These are phyloP conservation scores for Penicillium hordei DNA, from an alignment of 2,329 filamentous ascomycete genomes.

Conservation along the genomic window DNA sequence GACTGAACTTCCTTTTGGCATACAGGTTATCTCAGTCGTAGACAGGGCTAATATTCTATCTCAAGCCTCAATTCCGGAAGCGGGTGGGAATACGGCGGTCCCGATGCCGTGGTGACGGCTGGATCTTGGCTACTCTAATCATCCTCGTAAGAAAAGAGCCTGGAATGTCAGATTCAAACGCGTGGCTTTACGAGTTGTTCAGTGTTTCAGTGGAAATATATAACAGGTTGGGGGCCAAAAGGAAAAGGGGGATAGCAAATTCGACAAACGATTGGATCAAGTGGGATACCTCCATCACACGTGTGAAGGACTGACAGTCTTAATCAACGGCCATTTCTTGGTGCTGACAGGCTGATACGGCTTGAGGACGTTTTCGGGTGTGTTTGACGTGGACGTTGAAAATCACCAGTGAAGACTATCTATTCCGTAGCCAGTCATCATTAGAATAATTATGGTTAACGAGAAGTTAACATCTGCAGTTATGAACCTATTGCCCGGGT, in stretches of 20 bases:
- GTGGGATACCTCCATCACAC: background rate
- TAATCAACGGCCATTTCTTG: background rate
- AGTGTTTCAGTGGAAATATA: background rate
- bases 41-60: background rate
- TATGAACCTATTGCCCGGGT: background rate
- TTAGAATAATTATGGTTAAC: background rate
- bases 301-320: background rate
- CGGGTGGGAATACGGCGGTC: background rate
- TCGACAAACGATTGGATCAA: background rate
- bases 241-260: background rate
- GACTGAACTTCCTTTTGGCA: background rate
- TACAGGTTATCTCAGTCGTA: background rate
- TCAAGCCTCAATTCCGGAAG: background rate
- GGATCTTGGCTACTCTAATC: conserved; percentile 8
- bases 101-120: conserved; percentile 15
- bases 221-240: conserved; percentile 8
- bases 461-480: background rate
- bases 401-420: background rate
- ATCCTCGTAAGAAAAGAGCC: background rate
- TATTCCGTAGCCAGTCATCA: background rate
- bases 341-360: background rate
- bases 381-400: conserved; percentile 4
- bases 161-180: background rate
- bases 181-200: background rate
- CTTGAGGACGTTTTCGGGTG: background rate